Conservation (phyloP, 2,329 filamentous ascomycete species). For the Cordyceps fumosorosea region DNA sequence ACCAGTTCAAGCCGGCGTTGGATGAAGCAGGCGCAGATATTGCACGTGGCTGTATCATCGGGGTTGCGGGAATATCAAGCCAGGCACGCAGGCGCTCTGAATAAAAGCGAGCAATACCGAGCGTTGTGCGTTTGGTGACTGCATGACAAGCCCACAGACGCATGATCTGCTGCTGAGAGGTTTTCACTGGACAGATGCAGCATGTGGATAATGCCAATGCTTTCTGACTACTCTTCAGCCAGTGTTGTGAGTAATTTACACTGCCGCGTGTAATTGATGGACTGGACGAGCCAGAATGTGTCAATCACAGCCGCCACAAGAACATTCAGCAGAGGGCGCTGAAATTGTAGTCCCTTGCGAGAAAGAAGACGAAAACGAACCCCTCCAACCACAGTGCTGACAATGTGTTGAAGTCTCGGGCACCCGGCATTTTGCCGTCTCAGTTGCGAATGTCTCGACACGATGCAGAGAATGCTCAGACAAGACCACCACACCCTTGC, state of each 20-base stretch:
- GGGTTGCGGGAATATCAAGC: neutral
- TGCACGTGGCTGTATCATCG: neutral
- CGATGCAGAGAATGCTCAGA: neutral
- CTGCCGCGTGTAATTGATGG: neutral
- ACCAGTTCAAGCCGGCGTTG: neutral
- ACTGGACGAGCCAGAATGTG: neutral
- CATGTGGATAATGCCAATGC: slow-evolving; percentile 5
- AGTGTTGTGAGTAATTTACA: neutral
- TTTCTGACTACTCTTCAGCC: neutral
- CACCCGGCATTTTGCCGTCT: neutral
- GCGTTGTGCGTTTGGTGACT: neutral
- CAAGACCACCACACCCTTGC: neutral
- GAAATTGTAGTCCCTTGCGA: neutral
- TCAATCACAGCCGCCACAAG: neutral
- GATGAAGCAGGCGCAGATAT: neutral
- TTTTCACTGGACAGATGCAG: neutral
- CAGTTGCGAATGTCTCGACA: neutral
- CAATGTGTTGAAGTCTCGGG: slow-evolving; percentile 5
- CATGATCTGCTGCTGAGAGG: slow-evolving; percentile 8
- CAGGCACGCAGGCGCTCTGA: neutral
- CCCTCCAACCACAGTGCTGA: neutral
- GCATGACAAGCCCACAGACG: neutral
- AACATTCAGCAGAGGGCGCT: neutral
- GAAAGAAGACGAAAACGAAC: slow-evolving; percentile 8
- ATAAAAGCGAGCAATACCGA: neutral